Conservation (phyloP, 2,329 filamentous ascomycete genomes). For the Fusarium sambucinum region DNA sequence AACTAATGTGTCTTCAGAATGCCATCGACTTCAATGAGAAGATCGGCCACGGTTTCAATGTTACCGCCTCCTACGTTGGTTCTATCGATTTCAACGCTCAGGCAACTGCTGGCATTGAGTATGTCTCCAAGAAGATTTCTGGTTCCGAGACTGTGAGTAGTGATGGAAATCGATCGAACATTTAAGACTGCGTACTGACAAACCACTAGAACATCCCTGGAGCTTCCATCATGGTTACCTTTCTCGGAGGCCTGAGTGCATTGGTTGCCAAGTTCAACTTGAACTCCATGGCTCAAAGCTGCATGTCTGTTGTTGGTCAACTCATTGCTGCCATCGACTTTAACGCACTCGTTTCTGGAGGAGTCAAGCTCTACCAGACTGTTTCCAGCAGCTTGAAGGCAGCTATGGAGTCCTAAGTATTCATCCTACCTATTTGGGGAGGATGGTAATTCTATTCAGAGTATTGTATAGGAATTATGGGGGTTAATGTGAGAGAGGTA, state of each 20-base stretch:
- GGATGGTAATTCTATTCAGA: not conserved
- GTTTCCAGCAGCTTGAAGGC: not conserved
- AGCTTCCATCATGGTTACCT: not conserved
- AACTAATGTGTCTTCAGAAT: not conserved
- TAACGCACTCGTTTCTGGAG: not conserved
- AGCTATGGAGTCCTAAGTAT: not conserved
- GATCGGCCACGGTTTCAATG: not conserved
- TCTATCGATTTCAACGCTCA: conserved; percentile 2
- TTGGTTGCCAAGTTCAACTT: not conserved
- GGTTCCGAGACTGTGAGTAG: not conserved
- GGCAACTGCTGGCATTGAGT: not conserved
- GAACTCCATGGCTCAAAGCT: not conserved
- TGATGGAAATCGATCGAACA: fast-evolving
- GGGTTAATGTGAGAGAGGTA: not conserved
- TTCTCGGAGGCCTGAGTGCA: not conserved
- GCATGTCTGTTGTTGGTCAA: not conserved
- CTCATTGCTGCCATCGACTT: not conserved
- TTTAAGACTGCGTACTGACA: not conserved
- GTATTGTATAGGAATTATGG: not conserved
- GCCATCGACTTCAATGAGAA: not conserved
- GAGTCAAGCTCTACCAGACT: not conserved
- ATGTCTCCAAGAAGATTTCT: not conserved
- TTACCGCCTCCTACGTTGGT: not conserved
- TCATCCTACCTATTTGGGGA: fast-evolving
- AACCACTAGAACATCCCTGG: not conserved